Evolutionary conservation across 148 eudicot genomes (phyloP).

Genomic region (Bassia scoparia): DNA sequence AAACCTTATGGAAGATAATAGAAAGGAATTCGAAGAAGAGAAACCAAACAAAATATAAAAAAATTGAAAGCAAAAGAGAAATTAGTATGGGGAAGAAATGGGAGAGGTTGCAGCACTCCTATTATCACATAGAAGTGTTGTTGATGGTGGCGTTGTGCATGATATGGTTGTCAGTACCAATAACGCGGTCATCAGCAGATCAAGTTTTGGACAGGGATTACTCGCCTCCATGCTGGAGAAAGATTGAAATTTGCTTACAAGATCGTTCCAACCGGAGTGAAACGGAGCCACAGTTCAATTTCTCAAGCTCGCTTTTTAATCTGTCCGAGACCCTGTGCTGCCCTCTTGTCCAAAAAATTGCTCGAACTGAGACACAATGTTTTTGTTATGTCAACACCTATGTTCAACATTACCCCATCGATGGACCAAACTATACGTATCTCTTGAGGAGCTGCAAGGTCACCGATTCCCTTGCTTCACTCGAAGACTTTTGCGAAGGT

Average conservation of each 20-base stretch:
- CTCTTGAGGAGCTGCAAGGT: background rate
- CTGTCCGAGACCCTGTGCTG: constrained; percentile 6
- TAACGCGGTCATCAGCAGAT: constrained; percentile 14
- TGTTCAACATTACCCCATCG: background rate
- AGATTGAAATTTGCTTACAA: background rate
- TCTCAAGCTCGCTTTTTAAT: background rate
- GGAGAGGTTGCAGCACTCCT: background rate
- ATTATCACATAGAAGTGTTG: constrained; percentile 6
- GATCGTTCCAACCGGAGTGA: background rate
- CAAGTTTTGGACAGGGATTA: background rate
- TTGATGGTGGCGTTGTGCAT: constrained; percentile 4
- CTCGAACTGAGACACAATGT: constrained; percentile 7
- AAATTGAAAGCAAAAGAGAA: background rate
- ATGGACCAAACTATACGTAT: background rate
- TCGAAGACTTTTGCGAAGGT: constrained; percentile 11
- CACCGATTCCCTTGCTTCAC: constrained; percentile 2
- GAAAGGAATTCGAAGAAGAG: no score
- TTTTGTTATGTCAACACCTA: constrained; percentile 9
- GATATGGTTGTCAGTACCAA: background rate
- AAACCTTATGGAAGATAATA: background rate
- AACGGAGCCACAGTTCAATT: background rate
- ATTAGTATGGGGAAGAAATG: background rate
- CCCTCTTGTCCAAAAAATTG: constrained; percentile 5
- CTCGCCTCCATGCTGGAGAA: constrained; percentile 7
- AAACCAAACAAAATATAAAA: no score